Base-by-base conservation (phyloP, 2,329 filamentous ascomycete species). In the Fonsecaea pedrosoi region DNA sequence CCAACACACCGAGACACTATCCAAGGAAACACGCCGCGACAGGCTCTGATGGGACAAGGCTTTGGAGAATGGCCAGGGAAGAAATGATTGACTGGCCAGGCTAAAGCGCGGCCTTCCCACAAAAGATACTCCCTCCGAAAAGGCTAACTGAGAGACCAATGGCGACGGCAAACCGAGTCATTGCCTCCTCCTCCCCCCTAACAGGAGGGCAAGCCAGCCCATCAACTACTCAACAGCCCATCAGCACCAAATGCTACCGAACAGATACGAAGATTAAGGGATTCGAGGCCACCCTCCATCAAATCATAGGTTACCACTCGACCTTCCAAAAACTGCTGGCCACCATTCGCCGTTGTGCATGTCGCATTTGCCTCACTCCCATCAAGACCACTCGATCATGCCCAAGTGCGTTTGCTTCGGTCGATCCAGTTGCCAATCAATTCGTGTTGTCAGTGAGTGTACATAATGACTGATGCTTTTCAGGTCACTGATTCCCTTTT, bases 31-130 rank as follows among this genome's bases (percentile, higher is more conserved):
- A 30, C 21, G 57, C 32, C 25, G 30, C 38, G 54, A 58, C 61
- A 50, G 55, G n/a, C 55, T 63, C 55, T 63, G 45, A 53, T 45
- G 56, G 60, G 61, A 69, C 67, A 60, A 69, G 67, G 67, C 67
- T 69, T 69, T 61, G 64, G 35, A 61, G 60, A 60, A 50, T 37
- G 32, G 7, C 62, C 63, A 63, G 55, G 57, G 38, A 64, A 40
- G 37, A 7, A 54, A 42, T 21, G 40, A 54, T 21, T 54, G 58
- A 42, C 40, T 58, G 34, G 60, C 9, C 60, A 56, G 60, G 53
- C 60, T 62, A 62, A 42, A 62, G 50, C 42, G 48, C 30, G 60
- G 50, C 60, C 60, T 56, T 62, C 60, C 60, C 60, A 62, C 60
- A 62, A 62, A 48, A 62, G 60, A 57, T 60, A 45, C 53, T 58